Evolutionary conservation across 1,139 yeast genomes (phyloP).

Genomic region (Kluyveromyces sp.): DNA sequence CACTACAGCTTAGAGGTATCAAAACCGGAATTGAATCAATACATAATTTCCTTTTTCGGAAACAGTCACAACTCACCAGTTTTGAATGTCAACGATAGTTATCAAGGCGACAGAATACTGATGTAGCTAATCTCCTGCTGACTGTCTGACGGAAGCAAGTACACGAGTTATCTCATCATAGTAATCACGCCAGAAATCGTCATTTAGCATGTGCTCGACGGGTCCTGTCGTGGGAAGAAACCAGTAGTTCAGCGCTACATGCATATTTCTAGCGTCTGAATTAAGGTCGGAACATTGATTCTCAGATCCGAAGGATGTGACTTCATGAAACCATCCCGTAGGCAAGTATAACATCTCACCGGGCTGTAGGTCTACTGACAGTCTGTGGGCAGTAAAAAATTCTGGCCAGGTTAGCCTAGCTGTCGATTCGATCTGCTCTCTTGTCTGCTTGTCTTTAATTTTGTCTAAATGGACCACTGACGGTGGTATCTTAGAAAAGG

Average conservation of each 20-base stretch:
- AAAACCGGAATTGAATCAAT: not conserved
- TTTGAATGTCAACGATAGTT: too few species aligned
- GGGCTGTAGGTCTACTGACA: conserved; percentile 44
- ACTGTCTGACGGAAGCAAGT: not conserved
- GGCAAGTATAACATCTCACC: conserved; percentile 68
- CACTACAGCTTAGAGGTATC: not conserved
- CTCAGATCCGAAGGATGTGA: conserved; percentile 49
- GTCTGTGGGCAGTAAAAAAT: conserved; percentile 37
- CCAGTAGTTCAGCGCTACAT: conserved; percentile 69
- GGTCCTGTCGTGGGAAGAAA: conserved; percentile 52
- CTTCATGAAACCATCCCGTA: conserved; percentile 80
- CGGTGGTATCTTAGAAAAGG: conserved; percentile 60
- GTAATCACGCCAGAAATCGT: conserved; percentile 45
- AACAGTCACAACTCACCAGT: conserved; percentile 1
- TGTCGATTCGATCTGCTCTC: conserved; percentile 31
- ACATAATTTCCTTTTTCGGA: conserved; percentile 1
- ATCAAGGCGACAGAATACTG: too few species aligned
- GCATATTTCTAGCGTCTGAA: conserved; percentile 34
- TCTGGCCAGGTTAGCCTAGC: conserved; percentile 41
- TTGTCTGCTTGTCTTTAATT: conserved; percentile 30
- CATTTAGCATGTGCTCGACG: conserved; percentile 35
- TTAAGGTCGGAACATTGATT: conserved; percentile 6
- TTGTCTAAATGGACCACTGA: conserved; percentile 53
- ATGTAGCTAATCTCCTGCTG: not conserved
- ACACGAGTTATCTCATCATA: conserved; percentile 18